These are phyloP conservation scores for barley (Hordeum vulgare) DNA, from an alignment of 176 grass and related monocot species.

Conservation along the genomic window DNA sequence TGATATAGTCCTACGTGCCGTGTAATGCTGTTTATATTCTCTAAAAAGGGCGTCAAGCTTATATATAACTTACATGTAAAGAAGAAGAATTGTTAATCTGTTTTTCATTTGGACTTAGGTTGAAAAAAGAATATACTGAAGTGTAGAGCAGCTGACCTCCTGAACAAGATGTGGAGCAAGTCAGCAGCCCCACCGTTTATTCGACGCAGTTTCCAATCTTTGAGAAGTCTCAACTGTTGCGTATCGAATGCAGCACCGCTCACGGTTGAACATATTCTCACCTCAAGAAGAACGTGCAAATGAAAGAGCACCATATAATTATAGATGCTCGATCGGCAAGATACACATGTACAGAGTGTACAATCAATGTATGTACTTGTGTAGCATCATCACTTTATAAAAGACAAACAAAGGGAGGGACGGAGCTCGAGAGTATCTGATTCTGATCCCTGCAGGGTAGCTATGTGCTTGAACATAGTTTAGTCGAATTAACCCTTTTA, in stretches of 20 bases:
- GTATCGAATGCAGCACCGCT: background rate
- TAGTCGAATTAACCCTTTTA: conserved; percentile 3
- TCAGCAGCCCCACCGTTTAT: no score
- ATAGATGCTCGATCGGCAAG: background rate
- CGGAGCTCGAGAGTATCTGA: background rate
- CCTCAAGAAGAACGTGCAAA: background rate
- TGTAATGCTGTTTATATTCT: background rate
- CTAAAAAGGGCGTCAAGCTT: no score
- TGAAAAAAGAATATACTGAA: background rate
- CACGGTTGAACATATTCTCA: background rate
- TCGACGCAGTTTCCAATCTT: no score
- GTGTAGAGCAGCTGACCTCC: background rate
- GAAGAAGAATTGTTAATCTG: no score
- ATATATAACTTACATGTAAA: background rate
- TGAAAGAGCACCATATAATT: background rate
- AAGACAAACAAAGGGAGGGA: background rate
- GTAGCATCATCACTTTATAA: conserved; percentile 16
- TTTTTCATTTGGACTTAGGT: background rate
- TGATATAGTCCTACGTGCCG: background rate
- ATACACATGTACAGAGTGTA: background rate
- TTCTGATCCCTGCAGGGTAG: conserved; percentile 19
- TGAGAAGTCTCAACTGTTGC: no score
- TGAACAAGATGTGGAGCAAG: no score
- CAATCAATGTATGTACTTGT: background rate
- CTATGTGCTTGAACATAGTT: background rate